Evolutionary conservation across 805 yeast genomes (phyloP).

Genomic region (Kurtzmaniella cleridarum): DNA sequence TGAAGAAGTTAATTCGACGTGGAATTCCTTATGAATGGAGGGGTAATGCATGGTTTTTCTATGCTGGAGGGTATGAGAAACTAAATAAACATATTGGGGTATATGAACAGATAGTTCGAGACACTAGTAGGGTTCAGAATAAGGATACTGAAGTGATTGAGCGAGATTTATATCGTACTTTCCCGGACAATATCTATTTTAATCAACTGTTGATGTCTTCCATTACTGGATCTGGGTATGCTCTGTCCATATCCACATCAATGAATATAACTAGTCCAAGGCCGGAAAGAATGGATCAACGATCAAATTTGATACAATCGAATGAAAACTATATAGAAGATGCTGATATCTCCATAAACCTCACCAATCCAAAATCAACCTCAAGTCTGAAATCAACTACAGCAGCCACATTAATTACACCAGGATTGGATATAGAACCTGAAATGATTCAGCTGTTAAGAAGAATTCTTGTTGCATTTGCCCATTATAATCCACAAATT

Average conservation of each 20-base stretch:
- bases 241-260: slow-evolving; percentile 2
- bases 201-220: slow-evolving; percentile 31
- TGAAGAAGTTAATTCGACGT: slow-evolving; percentile 76
- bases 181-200: slow-evolving; percentile 88
- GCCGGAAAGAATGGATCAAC: too few relatives aligned
- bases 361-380: background rate
- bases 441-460: slow-evolving; percentile 45
- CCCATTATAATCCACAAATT: slow-evolving; percentile 79
- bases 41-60: slow-evolving; percentile 95
- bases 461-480: slow-evolving; percentile 77
- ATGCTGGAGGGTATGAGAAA: slow-evolving; percentile 78
- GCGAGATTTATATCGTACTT: slow-evolving; percentile 87
- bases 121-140: slow-evolving; percentile 49
- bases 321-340: background rate
- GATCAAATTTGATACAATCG: too few relatives aligned
- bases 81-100: slow-evolving; percentile 66
- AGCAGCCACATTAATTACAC: background rate
- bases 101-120: slow-evolving; percentile 61
- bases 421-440: background rate
- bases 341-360: background rate
- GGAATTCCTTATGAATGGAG: slow-evolving; percentile 98
- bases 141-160: slow-evolving; percentile 90
- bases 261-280: background rate
- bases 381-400: background rate
- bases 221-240: background rate